Conservation (phyloP, 805 yeast genomes). For the Candida broadrunensis region DNA sequence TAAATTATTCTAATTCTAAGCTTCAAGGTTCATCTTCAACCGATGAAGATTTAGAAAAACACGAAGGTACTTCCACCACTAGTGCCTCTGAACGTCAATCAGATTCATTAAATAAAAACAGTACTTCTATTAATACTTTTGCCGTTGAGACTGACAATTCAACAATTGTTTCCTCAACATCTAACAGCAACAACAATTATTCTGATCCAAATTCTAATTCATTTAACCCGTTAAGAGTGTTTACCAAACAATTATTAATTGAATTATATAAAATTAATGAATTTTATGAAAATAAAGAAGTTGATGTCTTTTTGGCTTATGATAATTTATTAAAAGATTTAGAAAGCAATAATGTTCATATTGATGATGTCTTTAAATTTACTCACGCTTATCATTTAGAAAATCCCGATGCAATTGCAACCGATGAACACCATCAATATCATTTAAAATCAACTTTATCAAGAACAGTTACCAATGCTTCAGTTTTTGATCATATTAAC, state of each 20-base stretch:
- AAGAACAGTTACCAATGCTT: conserved; percentile 14
- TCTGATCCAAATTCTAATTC: conserved; percentile 7
- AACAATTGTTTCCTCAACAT: neutral
- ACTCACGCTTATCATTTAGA: conserved; percentile 20
- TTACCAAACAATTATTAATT: conserved; percentile 42
- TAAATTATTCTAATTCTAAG: neutral
- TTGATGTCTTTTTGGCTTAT: conserved; percentile 43
- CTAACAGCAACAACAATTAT: neutral
- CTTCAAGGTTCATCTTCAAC: neutral
- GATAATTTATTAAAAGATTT: conserved; percentile 48
- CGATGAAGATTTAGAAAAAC: conserved; percentile 2
- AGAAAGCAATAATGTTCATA: conserved; percentile 23
- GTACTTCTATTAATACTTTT: neutral
- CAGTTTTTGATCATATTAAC: conserved; percentile 25
- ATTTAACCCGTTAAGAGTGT: conserved; percentile 35
- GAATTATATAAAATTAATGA: conserved; percentile 52
- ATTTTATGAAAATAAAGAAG: conserved; percentile 48
- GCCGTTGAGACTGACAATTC: conserved; percentile 1
- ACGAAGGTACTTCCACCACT: neutral
- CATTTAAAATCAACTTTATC: conserved; percentile 6
- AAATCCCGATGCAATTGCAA: conserved; percentile 5
- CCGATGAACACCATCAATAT: conserved; percentile 18
- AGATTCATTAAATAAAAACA: neutral
- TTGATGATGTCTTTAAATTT: conserved; percentile 22
- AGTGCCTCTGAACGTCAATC: too few species aligned